phyloP scores from a whole-genome alignment of 768 basidiomycete genomes.

The Pleurotus cornucopiae region DNA sequence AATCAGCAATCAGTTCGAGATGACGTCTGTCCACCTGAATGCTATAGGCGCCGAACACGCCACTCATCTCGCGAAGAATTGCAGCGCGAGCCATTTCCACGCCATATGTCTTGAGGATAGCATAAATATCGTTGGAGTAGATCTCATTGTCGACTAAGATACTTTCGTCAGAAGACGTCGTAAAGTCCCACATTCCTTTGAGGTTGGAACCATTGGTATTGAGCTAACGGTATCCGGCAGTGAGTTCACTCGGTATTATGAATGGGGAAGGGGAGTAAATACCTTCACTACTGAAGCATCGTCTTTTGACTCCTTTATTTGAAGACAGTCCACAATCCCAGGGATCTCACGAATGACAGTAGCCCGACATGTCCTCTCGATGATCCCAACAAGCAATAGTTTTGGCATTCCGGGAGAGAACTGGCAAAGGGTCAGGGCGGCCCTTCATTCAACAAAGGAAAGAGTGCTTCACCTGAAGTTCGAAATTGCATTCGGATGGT shows the following conservation, averaged over 20 bases:
- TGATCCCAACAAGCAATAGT: slow-evolving; percentile 86
- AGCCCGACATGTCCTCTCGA: slow-evolving; percentile 81
- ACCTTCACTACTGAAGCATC: slow-evolving; percentile 49
- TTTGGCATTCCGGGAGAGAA: slow-evolving; percentile 89
- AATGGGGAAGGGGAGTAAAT: slow-evolving; percentile 8
- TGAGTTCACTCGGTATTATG: neutral
- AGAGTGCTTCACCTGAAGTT: slow-evolving; percentile 65
- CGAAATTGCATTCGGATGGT: slow-evolving; percentile 64
- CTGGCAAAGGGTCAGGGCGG: slow-evolving; percentile 34
- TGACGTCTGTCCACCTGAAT: slow-evolving; percentile 94
- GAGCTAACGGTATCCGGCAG: slow-evolving; percentile 38
- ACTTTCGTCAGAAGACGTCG: slow-evolving; percentile 43
- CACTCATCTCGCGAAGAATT: slow-evolving; percentile 87
- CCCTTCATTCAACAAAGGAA: neutral
- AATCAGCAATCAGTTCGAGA: slow-evolving; percentile 95
- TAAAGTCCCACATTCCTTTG: slow-evolving; percentile 80
- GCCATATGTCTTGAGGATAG: slow-evolving; percentile 87
- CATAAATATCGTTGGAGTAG: slow-evolving; percentile 94
- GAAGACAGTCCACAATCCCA: slow-evolving; percentile 85
- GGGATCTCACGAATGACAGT: slow-evolving; percentile 89
- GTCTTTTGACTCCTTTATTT: slow-evolving; percentile 54
- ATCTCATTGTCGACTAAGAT: slow-evolving; percentile 77
- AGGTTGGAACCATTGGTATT: slow-evolving; percentile 95
- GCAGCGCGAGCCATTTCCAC: slow-evolving; percentile 94
- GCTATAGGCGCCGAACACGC: slow-evolving; percentile 91